Conservation (phyloP, 441 rosid species). For the Rhodomyrtus psidioides region DNA sequence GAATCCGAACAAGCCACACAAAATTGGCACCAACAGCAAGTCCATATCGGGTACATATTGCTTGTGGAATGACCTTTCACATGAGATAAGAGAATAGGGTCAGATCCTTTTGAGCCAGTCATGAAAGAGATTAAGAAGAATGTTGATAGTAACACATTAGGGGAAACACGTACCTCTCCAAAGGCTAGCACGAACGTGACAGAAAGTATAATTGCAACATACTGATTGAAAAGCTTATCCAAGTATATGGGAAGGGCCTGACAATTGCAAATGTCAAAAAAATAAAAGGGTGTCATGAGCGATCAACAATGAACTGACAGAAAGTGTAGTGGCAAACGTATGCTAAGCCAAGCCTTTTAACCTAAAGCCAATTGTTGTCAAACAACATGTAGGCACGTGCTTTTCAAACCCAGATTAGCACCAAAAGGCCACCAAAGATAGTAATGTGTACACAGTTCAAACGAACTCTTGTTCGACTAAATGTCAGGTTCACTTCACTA, state of each 20-base stretch:
- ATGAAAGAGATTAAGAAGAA: neutral
- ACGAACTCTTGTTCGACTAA: neutral
- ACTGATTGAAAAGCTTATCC: slow-evolving; percentile 91
- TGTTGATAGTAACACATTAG: neutral
- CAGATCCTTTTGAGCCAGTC: neutral
- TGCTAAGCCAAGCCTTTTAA: neutral
- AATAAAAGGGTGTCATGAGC: neutral
- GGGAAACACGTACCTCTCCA: slow-evolving; percentile 65
- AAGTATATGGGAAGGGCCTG: slow-evolving; percentile 95
- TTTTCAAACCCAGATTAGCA: neutral
- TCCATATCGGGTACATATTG: slow-evolving; percentile 90
- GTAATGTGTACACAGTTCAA: neutral
- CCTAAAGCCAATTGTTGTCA: neutral
- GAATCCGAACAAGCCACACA: slow-evolving; percentile 72
- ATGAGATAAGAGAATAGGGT: slow-evolving; percentile 2
- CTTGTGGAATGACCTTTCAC: slow-evolving; percentile 91
- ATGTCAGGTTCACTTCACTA: neutral
- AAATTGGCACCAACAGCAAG: slow-evolving; percentile 93
- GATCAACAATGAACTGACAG: neutral
- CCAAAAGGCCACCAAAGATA: neutral
- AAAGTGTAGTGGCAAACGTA: neutral
- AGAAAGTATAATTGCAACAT: slow-evolving; percentile 79
- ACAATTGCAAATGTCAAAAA: slow-evolving; percentile 12
- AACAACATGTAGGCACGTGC: neutral
- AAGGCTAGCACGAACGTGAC: slow-evolving; percentile 85